phyloP scores from a whole-genome alignment of 202 grass and related monocot genomes.

The Saccharum hybrid region DNA sequence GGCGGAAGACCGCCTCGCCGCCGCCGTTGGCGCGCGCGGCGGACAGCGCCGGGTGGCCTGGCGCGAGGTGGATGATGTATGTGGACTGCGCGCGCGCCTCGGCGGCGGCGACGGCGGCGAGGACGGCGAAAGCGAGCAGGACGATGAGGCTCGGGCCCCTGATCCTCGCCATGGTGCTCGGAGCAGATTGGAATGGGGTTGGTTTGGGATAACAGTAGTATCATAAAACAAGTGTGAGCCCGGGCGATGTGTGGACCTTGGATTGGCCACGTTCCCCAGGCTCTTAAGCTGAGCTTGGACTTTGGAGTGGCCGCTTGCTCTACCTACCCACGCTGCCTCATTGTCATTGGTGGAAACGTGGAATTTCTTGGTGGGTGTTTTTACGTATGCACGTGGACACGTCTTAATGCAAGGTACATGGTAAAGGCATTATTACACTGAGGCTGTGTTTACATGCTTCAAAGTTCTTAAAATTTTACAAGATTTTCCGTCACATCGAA shows the following conservation, averaged over 20 bases:
- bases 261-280: constrained; percentile 24
- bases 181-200: constrained; percentile 28
- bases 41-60: constrained; percentile 42
- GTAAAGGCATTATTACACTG: too few species aligned
- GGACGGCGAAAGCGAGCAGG: constrained; percentile 20
- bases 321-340: neutral
- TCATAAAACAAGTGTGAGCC: constrained; percentile 15
- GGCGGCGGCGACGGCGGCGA: neutral
- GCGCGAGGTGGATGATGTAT: constrained; percentile 70
- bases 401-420: neutral
- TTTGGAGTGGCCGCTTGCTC: neutral
- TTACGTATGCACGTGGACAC: neutral
- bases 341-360: neutral
- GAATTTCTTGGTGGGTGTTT: neutral
- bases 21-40: neutral
- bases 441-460: too few species aligned
- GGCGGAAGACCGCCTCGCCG: constrained; percentile 39
- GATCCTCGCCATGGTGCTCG: constrained; percentile 35
- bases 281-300: neutral
- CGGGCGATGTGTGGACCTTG: constrained; percentile 19
- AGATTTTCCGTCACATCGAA: too few species aligned
- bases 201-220: neutral
- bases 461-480: too few species aligned
- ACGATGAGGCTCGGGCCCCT: constrained; percentile 6
- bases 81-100: constrained; percentile 41